Evolutionary conservation across 148 eudicot genomes (phyloP).

Genomic region (Nepenthes gracilis): DNA sequence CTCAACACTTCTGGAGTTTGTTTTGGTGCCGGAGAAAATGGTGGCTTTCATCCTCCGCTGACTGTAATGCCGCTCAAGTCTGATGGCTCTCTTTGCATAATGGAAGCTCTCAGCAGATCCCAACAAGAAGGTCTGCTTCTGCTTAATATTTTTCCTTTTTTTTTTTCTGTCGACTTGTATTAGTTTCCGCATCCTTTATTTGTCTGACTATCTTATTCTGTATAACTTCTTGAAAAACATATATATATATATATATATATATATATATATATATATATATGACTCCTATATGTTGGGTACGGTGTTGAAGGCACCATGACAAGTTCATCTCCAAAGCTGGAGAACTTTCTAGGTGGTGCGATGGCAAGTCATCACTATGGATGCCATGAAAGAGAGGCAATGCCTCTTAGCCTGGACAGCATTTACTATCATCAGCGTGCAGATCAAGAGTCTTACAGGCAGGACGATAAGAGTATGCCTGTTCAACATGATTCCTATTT

Average conservation of each 20-base stretch:
- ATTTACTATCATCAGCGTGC: conserved; percentile 29
- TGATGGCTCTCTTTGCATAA: conserved; percentile 71
- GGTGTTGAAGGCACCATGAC: conserved; percentile 10
- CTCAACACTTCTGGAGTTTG: conserved; percentile 3
- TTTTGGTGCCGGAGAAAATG: conserved; percentile 20
- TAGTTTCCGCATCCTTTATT: no score
- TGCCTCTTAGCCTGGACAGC: conserved; percentile 44
- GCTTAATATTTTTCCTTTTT: neutral
- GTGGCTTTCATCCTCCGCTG: conserved; percentile 27
- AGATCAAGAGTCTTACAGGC: conserved; percentile 6
- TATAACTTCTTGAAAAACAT: no score
- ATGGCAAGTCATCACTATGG: conserved; percentile 14
- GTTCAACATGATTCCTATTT: conserved; percentile 18
- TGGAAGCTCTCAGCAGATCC: conserved; percentile 58
- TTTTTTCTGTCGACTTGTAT: neutral
- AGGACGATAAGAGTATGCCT: neutral
- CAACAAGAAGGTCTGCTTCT: conserved; percentile 8
- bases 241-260: no score
- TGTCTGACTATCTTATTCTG: neutral
- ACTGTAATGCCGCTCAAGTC: conserved; percentile 69
- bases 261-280: no score
- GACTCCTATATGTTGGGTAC: neutral
- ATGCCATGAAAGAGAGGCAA: conserved; percentile 17
- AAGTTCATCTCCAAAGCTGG: conserved; percentile 48
- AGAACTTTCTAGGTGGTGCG: conserved; percentile 62